Base-by-base conservation (phyloP, 1,284 basidiomycete species). In the Laetiporus sulphureus region DNA sequence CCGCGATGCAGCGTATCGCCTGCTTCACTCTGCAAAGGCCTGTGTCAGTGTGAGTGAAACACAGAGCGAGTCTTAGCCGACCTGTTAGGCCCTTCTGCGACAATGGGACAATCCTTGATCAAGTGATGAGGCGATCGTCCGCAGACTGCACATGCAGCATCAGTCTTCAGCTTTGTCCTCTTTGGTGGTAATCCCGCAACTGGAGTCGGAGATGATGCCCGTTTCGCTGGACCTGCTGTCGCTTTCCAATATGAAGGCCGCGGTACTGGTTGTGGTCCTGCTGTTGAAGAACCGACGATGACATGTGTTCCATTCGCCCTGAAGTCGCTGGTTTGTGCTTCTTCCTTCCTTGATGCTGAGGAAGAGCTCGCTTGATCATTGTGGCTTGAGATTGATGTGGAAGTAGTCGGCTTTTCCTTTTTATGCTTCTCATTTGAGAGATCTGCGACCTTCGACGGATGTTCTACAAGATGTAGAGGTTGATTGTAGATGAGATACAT, bases 401-500 rank as follows among this genome's bases (percentile, higher is more conserved):
- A 36, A 23, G 41, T 45, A 50, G 23, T 15, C 24, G 35, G 27
- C 3, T n/a, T 6, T 11, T 42, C 40, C 7, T 31, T 16, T 44
- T 51, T 53, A 6, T 44, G 48, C 21, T 46, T 47, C 23, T 49
- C 51, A 38, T 41, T 42, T 2, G 42, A 29, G 5, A 19, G 7
- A 20, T 23, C 34, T 21, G 38, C 24, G 36, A 24, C 23, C 23
- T 36, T 36, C 32, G 29, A 19, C 25, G 45, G 50, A n/a, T 61
- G 60, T n/a, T 62, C 63, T 11, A 81, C 60, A 13, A 76, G 69
- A 49, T 72, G 69, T 6, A 81, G 63, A 27, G 83, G 80, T 54
- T 85, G 82, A 2, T 75, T 77, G 32, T 61, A 63, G 42, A 85
- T 71, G 21, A 84, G 58, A 40, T 69, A 58, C 2, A 72, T 57